Evolutionary conservation across 768 basidiomycete species (phyloP).

Genomic region (Lactifluus volemus): DNA sequence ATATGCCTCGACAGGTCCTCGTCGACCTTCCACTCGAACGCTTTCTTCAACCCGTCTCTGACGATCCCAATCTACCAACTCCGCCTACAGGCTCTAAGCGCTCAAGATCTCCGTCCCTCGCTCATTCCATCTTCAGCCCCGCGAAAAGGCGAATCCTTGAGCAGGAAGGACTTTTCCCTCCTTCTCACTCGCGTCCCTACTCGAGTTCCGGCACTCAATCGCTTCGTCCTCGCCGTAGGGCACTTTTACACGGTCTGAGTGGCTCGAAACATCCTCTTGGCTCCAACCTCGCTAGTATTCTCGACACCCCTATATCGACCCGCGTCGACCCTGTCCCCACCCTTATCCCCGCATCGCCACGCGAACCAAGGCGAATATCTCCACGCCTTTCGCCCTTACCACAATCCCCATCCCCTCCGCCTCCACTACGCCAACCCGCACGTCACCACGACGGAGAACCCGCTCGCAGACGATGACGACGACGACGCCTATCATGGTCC

Average conservation of each 20-base stretch:
- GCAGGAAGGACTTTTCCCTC: slow-evolving; percentile 16
- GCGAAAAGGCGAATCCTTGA: slow-evolving; percentile 20
- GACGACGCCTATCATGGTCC: slow-evolving; percentile 3
- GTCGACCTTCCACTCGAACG: slow-evolving; percentile 17
- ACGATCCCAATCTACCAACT: neutral
- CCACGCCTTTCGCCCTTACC: slow-evolving; percentile 5
- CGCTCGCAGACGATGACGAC: neutral
- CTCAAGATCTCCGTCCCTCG: slow-evolving; percentile 16
- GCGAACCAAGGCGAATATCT: slow-evolving; percentile 5
- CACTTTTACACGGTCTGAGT: slow-evolving; percentile 2
- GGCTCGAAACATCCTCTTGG: neutral
- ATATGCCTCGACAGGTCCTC: slow-evolving; percentile 14
- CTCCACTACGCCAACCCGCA: slow-evolving; percentile 5
- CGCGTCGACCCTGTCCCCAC: neutral
- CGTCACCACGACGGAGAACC: slow-evolving; percentile 17
- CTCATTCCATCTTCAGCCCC: slow-evolving; percentile 13
- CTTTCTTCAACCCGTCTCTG: slow-evolving; percentile 1
- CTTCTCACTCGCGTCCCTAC: slow-evolving; percentile 8
- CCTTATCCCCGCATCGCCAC: neutral
- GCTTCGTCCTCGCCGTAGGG: neutral
- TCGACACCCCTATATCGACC: neutral
- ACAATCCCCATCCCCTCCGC: neutral
- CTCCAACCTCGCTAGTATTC: neutral
- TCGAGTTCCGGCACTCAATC: neutral
- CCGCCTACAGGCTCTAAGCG: slow-evolving; percentile 13